These are phyloP conservation scores for Ganoderma leucocontextum DNA, from an alignment of 1,284 basidiomycete genomes.

Conservation along the genomic window DNA sequence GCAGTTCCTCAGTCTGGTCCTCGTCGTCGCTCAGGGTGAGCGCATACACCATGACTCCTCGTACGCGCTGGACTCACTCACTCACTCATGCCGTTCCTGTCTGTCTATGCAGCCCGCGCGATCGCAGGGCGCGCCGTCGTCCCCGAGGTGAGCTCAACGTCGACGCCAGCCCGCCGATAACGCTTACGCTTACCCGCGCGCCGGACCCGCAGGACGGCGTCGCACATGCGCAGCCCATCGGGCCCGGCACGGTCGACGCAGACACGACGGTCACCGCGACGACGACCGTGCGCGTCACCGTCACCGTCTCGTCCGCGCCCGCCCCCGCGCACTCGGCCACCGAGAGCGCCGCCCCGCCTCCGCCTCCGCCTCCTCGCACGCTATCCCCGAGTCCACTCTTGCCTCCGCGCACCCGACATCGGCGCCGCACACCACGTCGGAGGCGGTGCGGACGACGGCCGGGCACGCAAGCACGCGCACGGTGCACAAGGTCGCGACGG, in stretches of 20 bases:
- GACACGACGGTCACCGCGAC: conserved; percentile 4
- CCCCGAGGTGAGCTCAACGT: background rate
- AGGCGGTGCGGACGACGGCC: too few species aligned
- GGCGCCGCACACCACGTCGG: too few species aligned
- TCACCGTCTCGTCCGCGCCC: background rate
- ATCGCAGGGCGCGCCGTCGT: background rate
- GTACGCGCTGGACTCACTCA: too few species aligned
- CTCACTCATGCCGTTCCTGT: background rate
- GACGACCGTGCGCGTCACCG: conserved; percentile 3
- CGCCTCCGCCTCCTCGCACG: background rate
- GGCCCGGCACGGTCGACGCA: background rate
- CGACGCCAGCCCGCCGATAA: background rate
- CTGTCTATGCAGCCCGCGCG: background rate
- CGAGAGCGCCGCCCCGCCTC: background rate
- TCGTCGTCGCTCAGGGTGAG: conserved; percentile 1
- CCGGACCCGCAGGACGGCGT: background rate
- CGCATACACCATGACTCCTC: too few species aligned
- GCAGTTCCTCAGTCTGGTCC: background rate
- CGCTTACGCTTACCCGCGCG: background rate
- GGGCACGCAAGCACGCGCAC: too few species aligned
- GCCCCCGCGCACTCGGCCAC: background rate
- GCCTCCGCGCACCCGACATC: too few species aligned
- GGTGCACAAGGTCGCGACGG: too few species aligned
- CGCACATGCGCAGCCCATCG: background rate
- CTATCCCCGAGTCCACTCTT: too few species aligned